Conservation (phyloP, 2,329 filamentous ascomycete species). For the Microdochium nivale region DNA sequence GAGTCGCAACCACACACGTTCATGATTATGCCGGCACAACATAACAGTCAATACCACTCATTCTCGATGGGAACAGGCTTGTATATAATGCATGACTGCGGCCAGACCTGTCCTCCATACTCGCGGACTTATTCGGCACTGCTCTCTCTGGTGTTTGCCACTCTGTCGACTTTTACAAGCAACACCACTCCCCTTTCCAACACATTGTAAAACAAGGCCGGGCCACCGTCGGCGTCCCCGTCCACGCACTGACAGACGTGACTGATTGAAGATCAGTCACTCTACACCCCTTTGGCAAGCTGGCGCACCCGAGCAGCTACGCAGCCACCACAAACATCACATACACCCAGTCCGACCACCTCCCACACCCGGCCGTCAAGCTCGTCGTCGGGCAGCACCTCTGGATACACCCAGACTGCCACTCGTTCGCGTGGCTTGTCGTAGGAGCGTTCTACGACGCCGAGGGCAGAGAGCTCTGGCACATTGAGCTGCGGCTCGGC, state of each 20-base stretch:
- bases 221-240: no score
- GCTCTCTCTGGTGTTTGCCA: no score
- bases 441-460: slow-evolving; percentile 38
- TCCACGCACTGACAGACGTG: neutral
- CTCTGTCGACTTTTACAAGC: no score
- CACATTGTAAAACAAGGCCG: no score
- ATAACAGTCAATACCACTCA: no score
- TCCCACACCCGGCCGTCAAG: slow-evolving; percentile 36
- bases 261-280: neutral
- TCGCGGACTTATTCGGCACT: no score
- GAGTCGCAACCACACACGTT: no score
- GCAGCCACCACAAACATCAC: neutral
- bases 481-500: slow-evolving; percentile 32
- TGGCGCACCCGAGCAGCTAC: slow-evolving; percentile 13
- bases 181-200: no score
- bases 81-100: no score
- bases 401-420: slow-evolving; percentile 19
- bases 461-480: slow-evolving; percentile 32
- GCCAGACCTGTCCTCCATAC: no score
- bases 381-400: slow-evolving; percentile 35
- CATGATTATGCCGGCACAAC: no score
- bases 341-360: slow-evolving; percentile 8
- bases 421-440: slow-evolving; percentile 36
- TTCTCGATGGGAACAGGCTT: no score
- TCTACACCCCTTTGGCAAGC: slow-evolving; percentile 7